Evolutionary conservation across 805 yeast genomes (phyloP).

Genomic region (Blastobotrys terrestris): DNA sequence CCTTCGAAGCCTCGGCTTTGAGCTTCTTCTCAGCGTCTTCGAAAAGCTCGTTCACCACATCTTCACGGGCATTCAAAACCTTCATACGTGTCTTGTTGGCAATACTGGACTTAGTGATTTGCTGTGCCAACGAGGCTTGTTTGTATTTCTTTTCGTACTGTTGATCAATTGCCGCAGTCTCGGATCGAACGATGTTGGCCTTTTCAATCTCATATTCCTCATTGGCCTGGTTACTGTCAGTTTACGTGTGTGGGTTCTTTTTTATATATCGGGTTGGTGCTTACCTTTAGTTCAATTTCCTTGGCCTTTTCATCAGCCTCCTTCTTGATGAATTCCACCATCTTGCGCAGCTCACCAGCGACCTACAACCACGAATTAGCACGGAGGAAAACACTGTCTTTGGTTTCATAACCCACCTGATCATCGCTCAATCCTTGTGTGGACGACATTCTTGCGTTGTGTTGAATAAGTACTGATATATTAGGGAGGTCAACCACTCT

Average conservation of each 20-base stretch:
- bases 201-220: slow-evolving; percentile 98
- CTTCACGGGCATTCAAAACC: slow-evolving; percentile 80
- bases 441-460: slow-evolving; percentile 17
- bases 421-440: slow-evolving; percentile 41
- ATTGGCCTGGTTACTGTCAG: slow-evolving; percentile 51
- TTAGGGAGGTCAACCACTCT: background rate
- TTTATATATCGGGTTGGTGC: too few species aligned
- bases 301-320: slow-evolving; percentile 99
- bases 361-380: slow-evolving; percentile 50
- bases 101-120: slow-evolving; percentile 90
- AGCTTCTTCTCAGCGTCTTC: slow-evolving; percentile 61
- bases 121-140: slow-evolving; percentile 89
- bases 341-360: slow-evolving; percentile 89
- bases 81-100: slow-evolving; percentile 93
- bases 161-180: slow-evolving; percentile 80
- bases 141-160: slow-evolving; percentile 75
- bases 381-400: background rate
- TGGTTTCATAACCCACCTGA: slow-evolving; percentile 47
- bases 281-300: slow-evolving; percentile 73
- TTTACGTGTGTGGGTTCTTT: slow-evolving; percentile 9
- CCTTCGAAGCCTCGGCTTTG: slow-evolving; percentile 44
- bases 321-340: slow-evolving; percentile 98
- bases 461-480: background rate
- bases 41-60: slow-evolving; percentile 67
- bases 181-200: slow-evolving; percentile 89